Base-by-base conservation (phyloP, 441 rosid species). In the Brassica hybrid region DNA sequence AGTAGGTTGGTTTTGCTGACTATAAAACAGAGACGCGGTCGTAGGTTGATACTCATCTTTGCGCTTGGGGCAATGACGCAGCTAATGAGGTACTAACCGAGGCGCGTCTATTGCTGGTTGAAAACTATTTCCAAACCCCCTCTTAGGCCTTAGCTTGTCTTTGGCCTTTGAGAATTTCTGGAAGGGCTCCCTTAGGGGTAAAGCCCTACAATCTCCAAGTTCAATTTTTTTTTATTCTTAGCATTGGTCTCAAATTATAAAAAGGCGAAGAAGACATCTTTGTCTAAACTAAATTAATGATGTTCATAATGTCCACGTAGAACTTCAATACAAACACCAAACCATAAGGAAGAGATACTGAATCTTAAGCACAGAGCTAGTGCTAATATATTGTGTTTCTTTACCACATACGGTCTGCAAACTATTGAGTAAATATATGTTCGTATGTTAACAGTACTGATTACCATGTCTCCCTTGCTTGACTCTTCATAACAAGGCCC, bases 81-180 rank as follows among this genome's bases (percentile, higher is more conserved):
- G 94, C 94, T 89, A 45, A 69, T 88, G 96, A 88, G 92, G 92
- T 87, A 16, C 79, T 87, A 89, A 91, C 94, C 89, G 97, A 94
- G 93, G 93, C 92, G 91, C 90, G 92, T 91, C 94, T 77, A 88
- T 92, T 91, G 96, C 98, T 92, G 94, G 94, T 92, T 94, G 97
- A 92, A 91, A 94, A 87, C 90, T 90, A 87, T 87, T 88, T 87
- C 90, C 92, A 86, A 84, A 86, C 86, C 88, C 88, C 87, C 88
- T 89, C 89, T 0, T 81, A 1, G 82, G 86, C 84, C 84, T 67
- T 3, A 11, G 86, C 73, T 67, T 30, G 79, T 2, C 68, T 11
- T 1, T 0, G 88, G 87, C 88, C 84, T 65, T 69, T 0, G 89
- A 88, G 92, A 88, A 88, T 88, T 88, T 88, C 82, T 84, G 83